Evolutionary conservation across 352 stramenopile genomes (phyloP), one percentile per base, ranked within the genome.

Genomic region (Phytophthora sansomeana): DNA sequence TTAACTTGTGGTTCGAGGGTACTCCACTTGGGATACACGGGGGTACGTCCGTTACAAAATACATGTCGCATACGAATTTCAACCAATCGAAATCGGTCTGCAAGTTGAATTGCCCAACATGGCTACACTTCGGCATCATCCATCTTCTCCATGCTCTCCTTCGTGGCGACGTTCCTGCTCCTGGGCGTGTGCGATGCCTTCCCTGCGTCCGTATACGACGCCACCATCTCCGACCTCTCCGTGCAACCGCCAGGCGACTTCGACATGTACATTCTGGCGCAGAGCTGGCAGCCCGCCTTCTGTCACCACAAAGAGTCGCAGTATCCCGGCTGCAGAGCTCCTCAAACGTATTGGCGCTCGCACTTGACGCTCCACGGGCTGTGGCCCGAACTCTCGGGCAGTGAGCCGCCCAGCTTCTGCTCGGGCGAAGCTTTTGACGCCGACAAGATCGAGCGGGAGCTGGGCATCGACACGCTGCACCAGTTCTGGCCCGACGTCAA

Each of bases 401-500:
- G 83, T 10, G 80, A 77, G 17, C 89, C 93, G 32, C 91, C 91
- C 16, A 82, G 75, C 42, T 89, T 91, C 58, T 97, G 91, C 66
- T 75, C 72, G 3, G 77, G 72, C 11, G 82, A 95, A 56, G 58
- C 78, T 5, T 96, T 97, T 41, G 83, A 97, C 66, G 74, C 73
- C 21, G 65, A 63, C 9, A 38, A 50, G 9, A 77, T 97, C 47
- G 83, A 92, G 46, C 60, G 69, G 6, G 79, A 72, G 44, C 72
- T 97, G 19, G 91, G 91, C 4, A 61, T 94, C 36, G 82, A 89
- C 42, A 76, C 69, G 32, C 76, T 97, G 41, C 76, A 89, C 33
- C 51, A 91, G 60, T 94, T 79, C 59, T 97, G 91, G 91, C 91
- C 91, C 16, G 83, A 97, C 67, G 90, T 97, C 67, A 96, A 97